Evolutionary conservation across 2,329 filamentous ascomycete species (phyloP).

Genomic region (Penicillium sp.): DNA sequence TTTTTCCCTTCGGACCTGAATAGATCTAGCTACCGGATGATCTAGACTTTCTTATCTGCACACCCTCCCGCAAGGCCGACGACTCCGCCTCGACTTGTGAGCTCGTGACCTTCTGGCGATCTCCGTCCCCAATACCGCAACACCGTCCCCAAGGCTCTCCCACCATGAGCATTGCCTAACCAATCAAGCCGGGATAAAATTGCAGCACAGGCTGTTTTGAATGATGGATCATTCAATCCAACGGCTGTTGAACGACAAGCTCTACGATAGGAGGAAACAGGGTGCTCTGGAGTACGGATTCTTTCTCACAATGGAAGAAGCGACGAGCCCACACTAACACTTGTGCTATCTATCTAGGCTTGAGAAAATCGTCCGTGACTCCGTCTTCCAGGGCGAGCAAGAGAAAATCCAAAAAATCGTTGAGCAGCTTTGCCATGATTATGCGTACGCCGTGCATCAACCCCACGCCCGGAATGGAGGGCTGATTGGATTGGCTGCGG

Average conservation of each 20-base stretch:
- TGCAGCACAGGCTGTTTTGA: constrained; percentile 15
- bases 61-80: not conserved
- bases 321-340: not conserved
- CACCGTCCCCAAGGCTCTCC: not conserved
- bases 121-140: not conserved
- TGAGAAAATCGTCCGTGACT: constrained; percentile 85
- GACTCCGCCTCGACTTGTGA: not conserved
- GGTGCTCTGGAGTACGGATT: constrained; percentile 81
- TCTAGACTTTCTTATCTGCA: not conserved
- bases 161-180: constrained; percentile 10
- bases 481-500: constrained; percentile 90
- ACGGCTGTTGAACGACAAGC: constrained; percentile 92
- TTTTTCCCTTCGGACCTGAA: not conserved
- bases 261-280: constrained; percentile 97
- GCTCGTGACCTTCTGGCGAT: constrained; percentile 3
- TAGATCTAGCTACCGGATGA: not conserved
- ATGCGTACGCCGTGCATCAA: constrained; percentile 95
- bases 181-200: constrained; percentile 1
- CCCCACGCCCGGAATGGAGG: constrained; percentile 96
- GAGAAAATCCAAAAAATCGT: constrained; percentile 83
- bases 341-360: constrained; percentile 58
- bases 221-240: constrained; percentile 86
- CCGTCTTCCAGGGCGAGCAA: constrained; percentile 74
- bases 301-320: not conserved
- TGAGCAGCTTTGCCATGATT: constrained; percentile 95